Percentiles rank a stretch among this genome's conserved stretches.
Conservation (phyloP, 805 yeast genomes). For the Kazachstania viticola region DNA sequence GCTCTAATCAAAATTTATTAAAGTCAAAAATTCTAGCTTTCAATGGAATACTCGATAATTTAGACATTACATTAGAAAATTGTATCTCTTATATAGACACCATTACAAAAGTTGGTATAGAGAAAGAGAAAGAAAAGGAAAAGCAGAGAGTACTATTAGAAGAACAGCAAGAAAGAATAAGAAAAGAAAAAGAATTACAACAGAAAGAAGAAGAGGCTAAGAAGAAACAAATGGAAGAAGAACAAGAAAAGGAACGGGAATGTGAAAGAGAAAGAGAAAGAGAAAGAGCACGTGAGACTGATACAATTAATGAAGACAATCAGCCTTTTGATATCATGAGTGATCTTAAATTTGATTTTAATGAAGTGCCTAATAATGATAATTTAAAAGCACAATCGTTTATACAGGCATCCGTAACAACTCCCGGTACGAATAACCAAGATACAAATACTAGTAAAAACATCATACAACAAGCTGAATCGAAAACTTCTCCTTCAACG, state of each 20-base stretch:
- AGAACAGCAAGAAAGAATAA: constrained; percentile 20
- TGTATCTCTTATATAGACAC: constrained; percentile 22
- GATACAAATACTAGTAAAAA: no score
- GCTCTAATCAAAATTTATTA: constrained; percentile 16
- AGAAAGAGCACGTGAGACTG: constrained; percentile 1
- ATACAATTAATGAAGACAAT: constrained; percentile 3
- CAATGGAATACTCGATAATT: constrained; percentile 23
- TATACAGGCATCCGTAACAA: neutral
- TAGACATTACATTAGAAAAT: constrained; percentile 19
- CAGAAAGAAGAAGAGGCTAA: constrained; percentile 5
- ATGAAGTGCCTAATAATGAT: constrained; percentile 1
- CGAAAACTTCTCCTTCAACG: no score
- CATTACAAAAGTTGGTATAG: constrained; percentile 17
- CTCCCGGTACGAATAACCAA: no score
- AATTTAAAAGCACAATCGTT: neutral
- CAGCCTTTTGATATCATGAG: constrained; percentile 3
- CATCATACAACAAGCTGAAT: no score
- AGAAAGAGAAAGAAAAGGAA: constrained; percentile 21
- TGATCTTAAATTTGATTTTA: constrained; percentile 8
- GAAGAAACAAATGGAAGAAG: constrained; percentile 5
- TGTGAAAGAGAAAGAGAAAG: constrained; percentile 4
- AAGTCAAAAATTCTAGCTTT: constrained; percentile 20
- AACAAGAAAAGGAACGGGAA: constrained; percentile 5
- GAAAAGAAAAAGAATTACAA: constrained; percentile 4
- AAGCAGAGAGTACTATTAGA: constrained; percentile 24